Base-by-base conservation (phyloP, 106 monocot species). In the Dioscorea zingiberensis region DNA sequence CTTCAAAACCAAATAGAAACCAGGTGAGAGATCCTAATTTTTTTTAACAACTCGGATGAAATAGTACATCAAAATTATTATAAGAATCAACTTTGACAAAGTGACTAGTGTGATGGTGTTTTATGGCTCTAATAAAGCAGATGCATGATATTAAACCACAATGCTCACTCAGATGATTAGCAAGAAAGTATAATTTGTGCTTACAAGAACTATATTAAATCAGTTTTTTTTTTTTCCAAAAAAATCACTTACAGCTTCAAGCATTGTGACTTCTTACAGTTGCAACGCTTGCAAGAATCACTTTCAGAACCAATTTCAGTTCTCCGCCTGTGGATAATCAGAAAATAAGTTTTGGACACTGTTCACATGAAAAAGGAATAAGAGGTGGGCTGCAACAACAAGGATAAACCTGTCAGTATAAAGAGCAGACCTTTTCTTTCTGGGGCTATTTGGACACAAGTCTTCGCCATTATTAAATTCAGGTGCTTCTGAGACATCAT, bases 221-320 rank as follows among this genome's bases (percentile, higher is more conserved):
- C 38, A 38, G 4, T 2, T 38, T 38, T 38, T 6, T 38, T 38
- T n/a, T n/a, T n/a, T n/a, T n/a, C n/a, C n/a, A n/a, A 8, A 38
- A 38, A 38, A 38, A 10, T 38, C 38, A 38, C 90, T 83, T 68
- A 98, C 97, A 98, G 92, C 71, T 98, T 98, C 70, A 98, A 74
- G 81, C 97, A 98, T 65, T 98, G 92, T 44, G 97, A 98, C 77
- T 98, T 98, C 75, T 98, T 98, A 58, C 97, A 98, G 71, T 89
- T 86, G 64, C 97, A 98, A 7, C 86, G 83, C 68, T 77, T 98
- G 84, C 97, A 98, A 44, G 74, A 48, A 21, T 92, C 91, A 60
- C 73, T 73, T 53, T 98, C 97, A 72, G 65, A 64, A 65, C 71
- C 66, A 63, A 59, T 83, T 56, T 91, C 97, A 62, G 55, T 45